Conservation (phyloP, 495 filamentous ascomycete species). For the Evernia prunastri region DNA sequence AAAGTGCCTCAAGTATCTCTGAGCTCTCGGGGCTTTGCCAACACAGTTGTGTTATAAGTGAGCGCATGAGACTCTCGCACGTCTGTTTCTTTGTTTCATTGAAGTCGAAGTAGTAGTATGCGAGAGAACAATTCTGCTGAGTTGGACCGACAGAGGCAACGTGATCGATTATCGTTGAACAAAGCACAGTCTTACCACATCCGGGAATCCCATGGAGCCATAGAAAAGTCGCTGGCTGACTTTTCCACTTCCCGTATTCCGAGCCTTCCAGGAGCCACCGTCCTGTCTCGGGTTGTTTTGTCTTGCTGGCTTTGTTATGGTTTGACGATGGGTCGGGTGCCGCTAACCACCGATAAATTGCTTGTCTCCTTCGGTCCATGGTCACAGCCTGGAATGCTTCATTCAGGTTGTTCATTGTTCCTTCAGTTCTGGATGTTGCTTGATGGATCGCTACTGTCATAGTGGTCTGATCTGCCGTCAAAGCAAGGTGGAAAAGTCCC, state of each 20-base stretch:
- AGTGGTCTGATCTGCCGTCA: neutral
- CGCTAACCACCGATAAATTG: neutral
- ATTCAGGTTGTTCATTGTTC: neutral
- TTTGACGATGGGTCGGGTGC: conserved; percentile 1
- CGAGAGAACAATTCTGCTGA: too few species aligned
- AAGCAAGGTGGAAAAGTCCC: neutral
- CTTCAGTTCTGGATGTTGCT: neutral
- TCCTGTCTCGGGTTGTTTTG: neutral
- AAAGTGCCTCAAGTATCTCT: neutral
- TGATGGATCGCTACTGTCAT: neutral
- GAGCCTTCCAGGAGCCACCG: neutral
- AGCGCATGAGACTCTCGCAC: conserved; percentile 2
- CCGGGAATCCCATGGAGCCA: conserved; percentile 15
- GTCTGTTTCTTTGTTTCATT: conserved; percentile 18
- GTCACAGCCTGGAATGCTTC: neutral
- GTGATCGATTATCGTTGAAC: conserved; percentile 14
- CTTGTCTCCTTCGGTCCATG: neutral
- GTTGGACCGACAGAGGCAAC: too few species aligned
- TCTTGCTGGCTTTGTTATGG: neutral
- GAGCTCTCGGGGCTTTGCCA: neutral
- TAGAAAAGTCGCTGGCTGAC: neutral
- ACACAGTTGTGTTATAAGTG: neutral
- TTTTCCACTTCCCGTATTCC: neutral
- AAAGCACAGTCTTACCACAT: conserved; percentile 12
- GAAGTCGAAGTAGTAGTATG: conserved; percentile 29